Conservation (phyloP, 805 yeast genomes). For the Candida andamanensis region DNA sequence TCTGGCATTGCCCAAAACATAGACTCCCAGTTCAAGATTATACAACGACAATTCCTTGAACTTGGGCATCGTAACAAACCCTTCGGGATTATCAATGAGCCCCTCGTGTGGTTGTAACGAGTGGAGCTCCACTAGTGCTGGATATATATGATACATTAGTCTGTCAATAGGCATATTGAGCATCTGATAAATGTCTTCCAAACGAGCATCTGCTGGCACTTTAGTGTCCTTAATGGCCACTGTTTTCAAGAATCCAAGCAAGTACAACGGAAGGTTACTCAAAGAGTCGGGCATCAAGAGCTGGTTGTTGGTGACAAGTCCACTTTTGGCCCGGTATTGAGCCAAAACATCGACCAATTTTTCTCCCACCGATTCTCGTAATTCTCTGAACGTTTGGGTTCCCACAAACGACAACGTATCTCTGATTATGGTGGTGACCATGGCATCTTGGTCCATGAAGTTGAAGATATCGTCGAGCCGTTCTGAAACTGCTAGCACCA, state of each 20-base stretch:
- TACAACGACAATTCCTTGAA: slow-evolving; percentile 39
- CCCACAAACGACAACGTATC: slow-evolving; percentile 39
- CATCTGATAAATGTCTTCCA: slow-evolving; percentile 49
- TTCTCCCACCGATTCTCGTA: slow-evolving; percentile 34
- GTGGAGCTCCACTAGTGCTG: slow-evolving; percentile 73
- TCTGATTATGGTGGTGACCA: slow-evolving; percentile 34
- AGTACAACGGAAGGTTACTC: slow-evolving; percentile 60
- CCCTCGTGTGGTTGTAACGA: slow-evolving; percentile 54
- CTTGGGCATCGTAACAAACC: slow-evolving; percentile 46
- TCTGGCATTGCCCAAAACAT: slow-evolving; percentile 67
- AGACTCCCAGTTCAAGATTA: slow-evolving; percentile 66
- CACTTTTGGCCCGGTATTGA: slow-evolving; percentile 48
- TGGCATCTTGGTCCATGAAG: slow-evolving; percentile 64
- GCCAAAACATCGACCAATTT: slow-evolving; percentile 43
- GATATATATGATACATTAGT: slow-evolving; percentile 67
- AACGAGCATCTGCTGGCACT: slow-evolving; percentile 57
- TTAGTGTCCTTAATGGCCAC: slow-evolving; percentile 52
- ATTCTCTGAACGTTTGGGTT: slow-evolving; percentile 31
- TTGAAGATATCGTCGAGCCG: slow-evolving; percentile 68
- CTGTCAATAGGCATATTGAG: slow-evolving; percentile 50
- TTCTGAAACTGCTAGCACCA: slow-evolving; percentile 76
- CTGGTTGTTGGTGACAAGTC: slow-evolving; percentile 46
- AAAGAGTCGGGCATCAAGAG: slow-evolving; percentile 79
- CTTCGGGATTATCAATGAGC: slow-evolving; percentile 30
- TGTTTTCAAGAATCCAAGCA: slow-evolving; percentile 67